phyloP scores from a whole-genome alignment of 2,329 filamentous ascomycete genomes.

The Phialocephala sp. region DNA sequence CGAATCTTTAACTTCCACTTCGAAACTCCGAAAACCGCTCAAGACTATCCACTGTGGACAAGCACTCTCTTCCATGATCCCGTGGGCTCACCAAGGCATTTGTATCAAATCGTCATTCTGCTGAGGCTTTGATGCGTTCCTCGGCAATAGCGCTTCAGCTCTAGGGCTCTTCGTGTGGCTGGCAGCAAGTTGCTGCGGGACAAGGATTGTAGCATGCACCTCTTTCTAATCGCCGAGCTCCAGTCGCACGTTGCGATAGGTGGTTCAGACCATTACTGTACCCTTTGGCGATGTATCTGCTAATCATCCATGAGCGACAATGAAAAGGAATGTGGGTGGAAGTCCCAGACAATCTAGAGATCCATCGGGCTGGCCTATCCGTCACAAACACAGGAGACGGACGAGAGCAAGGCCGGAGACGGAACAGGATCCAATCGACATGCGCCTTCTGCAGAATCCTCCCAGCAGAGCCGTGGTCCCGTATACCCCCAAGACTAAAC shows the following conservation, averaged over 20 bases:
- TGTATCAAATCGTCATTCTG: neutral
- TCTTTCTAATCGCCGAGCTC: neutral
- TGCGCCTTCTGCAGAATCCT: slow-evolving; percentile 21
- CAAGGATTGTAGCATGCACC: slow-evolving; percentile 9
- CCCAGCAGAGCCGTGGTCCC: slow-evolving; percentile 28
- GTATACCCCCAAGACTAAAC: slow-evolving; percentile 23
- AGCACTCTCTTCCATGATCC: neutral
- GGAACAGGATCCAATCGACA: slow-evolving; percentile 6
- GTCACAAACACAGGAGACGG: slow-evolving; percentile 12
- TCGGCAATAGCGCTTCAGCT: neutral
- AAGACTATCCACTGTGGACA: neutral
- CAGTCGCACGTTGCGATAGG: slow-evolving; percentile 2
- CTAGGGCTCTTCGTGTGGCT: neutral
- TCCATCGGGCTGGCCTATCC: slow-evolving; percentile 3
- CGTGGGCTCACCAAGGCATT: neutral
- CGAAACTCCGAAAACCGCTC: neutral
- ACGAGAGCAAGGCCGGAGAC: slow-evolving; percentile 13
- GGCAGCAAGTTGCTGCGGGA: slow-evolving; percentile 11
- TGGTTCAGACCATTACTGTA: neutral
- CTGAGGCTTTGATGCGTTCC: neutral
- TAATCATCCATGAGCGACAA: slow-evolving; percentile 6
- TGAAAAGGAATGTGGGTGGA: slow-evolving; percentile 1
- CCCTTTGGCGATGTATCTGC: slow-evolving; percentile 1
- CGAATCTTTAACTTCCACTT: neutral
- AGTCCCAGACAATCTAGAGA: slow-evolving; percentile 13